A percentile compares a stretch with the other conserved stretches of the same genome.
These are phyloP conservation scores for Penicillium turbatum DNA, from an alignment of 495 filamentous ascomycete species.

Conservation along the genomic window DNA sequence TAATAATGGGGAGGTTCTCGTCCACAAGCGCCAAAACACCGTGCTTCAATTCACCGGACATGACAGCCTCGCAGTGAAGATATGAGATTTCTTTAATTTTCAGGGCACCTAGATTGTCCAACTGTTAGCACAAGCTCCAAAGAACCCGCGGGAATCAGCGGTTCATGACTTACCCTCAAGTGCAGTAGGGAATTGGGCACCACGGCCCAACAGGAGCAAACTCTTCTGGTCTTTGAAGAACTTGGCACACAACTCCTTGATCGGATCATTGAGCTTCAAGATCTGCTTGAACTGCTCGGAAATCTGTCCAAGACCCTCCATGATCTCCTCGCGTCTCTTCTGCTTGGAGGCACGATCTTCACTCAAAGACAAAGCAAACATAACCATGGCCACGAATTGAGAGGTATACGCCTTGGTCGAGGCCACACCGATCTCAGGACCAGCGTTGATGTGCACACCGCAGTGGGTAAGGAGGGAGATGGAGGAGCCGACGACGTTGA, in stretches of 20 bases:
- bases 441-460: constrained; percentile 98
- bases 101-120: constrained; percentile 56
- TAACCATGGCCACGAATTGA: constrained; percentile 98
- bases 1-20: constrained; percentile 97
- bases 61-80: constrained; percentile 98
- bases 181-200: constrained; percentile 93
- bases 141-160: neutral
- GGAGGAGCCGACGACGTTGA: constrained; percentile 96
- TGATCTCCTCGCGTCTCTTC: constrained; percentile 90
- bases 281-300: constrained; percentile 90
- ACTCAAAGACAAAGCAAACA: constrained; percentile 94
- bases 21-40: constrained; percentile 96
- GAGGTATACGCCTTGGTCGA: constrained; percentile 99
- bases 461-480: constrained; percentile 98
- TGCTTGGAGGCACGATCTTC: constrained; percentile 96
- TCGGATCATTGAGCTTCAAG: constrained; percentile 81
- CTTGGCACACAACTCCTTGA: constrained; percentile 86
- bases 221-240: constrained; percentile 97
- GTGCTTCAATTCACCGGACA: constrained; percentile 99
- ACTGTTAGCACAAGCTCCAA: neutral
- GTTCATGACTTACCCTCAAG: constrained; percentile 65
- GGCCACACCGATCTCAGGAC: constrained; percentile 97
- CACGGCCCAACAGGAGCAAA: constrained; percentile 85
- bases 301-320: constrained; percentile 82
- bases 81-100: constrained; percentile 99